These are phyloP conservation scores for Alternaria brassicicola DNA, from an alignment of 2,329 filamentous ascomycete species.

Conservation along the genomic window DNA sequence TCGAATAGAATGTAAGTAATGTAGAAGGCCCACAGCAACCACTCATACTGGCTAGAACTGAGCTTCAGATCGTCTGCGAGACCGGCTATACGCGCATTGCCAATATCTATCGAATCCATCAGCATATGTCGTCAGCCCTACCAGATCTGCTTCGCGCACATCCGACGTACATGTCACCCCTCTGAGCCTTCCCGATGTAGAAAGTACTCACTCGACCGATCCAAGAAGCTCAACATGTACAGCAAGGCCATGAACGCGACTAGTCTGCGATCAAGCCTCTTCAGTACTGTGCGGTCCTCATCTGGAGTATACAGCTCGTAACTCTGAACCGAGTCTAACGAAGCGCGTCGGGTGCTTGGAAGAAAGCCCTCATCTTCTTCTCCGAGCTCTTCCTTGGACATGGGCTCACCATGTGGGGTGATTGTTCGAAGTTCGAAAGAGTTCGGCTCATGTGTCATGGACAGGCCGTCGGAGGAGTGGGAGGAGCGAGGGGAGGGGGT, in stretches of 20 bases:
- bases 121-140: not conserved
- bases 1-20: constrained; percentile 68
- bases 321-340: constrained; percentile 46
- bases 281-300: constrained; percentile 74
- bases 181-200: not conserved
- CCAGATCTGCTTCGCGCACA: not conserved
- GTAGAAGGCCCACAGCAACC: constrained; percentile 68
- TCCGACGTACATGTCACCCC: constrained; percentile 32
- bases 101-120: constrained; percentile 55
- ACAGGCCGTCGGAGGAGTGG: constrained; percentile 14
- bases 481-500: constrained; percentile 35
- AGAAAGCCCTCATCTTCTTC: constrained; percentile 37
- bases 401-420: constrained; percentile 16
- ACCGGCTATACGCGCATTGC: constrained; percentile 68
- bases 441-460: constrained; percentile 20
- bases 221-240: constrained; percentile 84
- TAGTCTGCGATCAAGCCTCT: constrained; percentile 77
- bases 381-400: constrained; percentile 14
- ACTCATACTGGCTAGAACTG: constrained; percentile 64
- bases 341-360: constrained; percentile 25
- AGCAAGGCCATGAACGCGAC: constrained; percentile 82
- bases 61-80: constrained; percentile 61
- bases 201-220: constrained; percentile 72
- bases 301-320: constrained; percentile 65
- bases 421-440: constrained; percentile 36